These are phyloP conservation scores for Gnaphalium uliginosum DNA, from an alignment of 129 eudicot species.

Conservation along the genomic window DNA sequence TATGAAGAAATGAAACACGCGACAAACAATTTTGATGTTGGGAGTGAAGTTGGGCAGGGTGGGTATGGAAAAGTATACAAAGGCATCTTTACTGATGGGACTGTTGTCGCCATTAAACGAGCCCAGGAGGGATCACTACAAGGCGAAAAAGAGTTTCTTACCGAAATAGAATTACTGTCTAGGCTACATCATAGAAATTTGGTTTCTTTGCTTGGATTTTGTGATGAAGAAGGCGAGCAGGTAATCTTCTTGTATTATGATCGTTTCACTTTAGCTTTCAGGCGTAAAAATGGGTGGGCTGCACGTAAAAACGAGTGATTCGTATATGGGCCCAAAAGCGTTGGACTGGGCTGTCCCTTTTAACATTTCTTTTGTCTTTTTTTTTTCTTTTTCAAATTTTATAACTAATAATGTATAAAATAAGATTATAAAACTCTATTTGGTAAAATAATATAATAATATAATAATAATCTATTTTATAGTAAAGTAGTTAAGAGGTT, in stretches of 20 bases:
- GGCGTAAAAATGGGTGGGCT: background rate
- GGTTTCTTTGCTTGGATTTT: conserved; percentile 74
- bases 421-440: too few relatives aligned
- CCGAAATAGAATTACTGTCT: conserved; percentile 76
- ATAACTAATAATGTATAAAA: background rate
- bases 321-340: too few relatives aligned
- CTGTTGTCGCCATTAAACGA: conserved; percentile 81
- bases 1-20: conserved; percentile 67
- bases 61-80: conserved; percentile 83
- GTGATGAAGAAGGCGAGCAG: conserved; percentile 88
- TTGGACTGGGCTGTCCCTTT: too few relatives aligned
- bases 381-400: background rate
- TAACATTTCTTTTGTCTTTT: too few relatives aligned
- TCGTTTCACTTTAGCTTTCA: conserved; percentile 9
- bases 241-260: conserved; percentile 32
- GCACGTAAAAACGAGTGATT: background rate
- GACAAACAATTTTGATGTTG: conserved; percentile 50
- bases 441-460: too few relatives aligned
- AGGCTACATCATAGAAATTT: conserved; percentile 79
- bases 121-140: conserved; percentile 82
- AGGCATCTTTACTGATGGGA: conserved; percentile 64
- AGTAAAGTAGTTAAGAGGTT: background rate
- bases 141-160: conserved; percentile 78
- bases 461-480: too few relatives aligned
- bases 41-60: conserved; percentile 69